Evolutionary conservation across 106 monocot genomes (phyloP).

Genomic region (Dioscorea zingiberensis): DNA sequence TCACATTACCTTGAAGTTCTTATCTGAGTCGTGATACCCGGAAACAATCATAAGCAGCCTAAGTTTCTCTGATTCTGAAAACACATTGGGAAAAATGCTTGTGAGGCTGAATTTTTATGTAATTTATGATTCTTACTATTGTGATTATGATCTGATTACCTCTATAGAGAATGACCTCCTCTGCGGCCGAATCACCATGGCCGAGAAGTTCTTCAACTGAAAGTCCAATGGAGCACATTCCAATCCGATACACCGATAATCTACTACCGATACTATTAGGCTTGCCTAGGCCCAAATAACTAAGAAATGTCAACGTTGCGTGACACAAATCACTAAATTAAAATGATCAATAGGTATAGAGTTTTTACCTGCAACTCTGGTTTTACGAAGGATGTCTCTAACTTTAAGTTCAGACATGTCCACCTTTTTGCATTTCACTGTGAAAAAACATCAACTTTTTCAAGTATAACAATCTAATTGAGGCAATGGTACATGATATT

Average conservation of each 20-base stretch:
- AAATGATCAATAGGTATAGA: not conserved
- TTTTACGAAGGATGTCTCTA: slow-evolving; percentile 23
- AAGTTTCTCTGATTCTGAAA: slow-evolving; percentile 26
- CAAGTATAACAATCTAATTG: no score
- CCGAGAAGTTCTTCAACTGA: slow-evolving; percentile 29
- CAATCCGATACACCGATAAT: slow-evolving; percentile 17
- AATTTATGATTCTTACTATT: no score
- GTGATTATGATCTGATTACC: not conserved
- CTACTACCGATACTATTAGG: slow-evolving; percentile 17
- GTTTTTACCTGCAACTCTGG: slow-evolving; percentile 17
- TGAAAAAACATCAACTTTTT: no score
- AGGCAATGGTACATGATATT: not conserved
- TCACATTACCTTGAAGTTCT: slow-evolving; percentile 27
- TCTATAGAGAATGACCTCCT: slow-evolving; percentile 17
- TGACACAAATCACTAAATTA: no score
- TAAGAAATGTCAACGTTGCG: not conserved
- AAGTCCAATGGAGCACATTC: slow-evolving; percentile 26
- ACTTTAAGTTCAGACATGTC: slow-evolving; percentile 30
- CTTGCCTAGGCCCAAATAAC: slow-evolving; percentile 6
- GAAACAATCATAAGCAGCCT: slow-evolving; percentile 26
- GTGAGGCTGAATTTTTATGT: not conserved
- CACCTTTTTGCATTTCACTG: slow-evolving; percentile 31
- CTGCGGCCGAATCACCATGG: slow-evolving; percentile 17
- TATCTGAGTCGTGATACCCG: slow-evolving; percentile 25
- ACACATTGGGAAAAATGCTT: not conserved